These are phyloP conservation scores for Ceratocystis ficicola DNA, from an alignment of 2,329 filamentous ascomycete genomes.

Conservation along the genomic window DNA sequence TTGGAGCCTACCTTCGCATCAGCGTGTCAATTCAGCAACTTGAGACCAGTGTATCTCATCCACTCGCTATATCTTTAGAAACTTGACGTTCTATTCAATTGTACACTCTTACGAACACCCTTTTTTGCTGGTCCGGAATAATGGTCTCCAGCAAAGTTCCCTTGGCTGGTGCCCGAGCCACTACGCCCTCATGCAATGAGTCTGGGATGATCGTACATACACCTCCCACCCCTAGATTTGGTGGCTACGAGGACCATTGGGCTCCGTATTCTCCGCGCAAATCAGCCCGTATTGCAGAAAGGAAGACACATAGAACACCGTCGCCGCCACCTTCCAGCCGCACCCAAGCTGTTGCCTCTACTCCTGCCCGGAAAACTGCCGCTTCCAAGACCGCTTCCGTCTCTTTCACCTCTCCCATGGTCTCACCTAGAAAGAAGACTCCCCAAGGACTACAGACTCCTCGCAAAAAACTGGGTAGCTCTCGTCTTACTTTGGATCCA, in stretches of 20 bases:
- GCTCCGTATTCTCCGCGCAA: slow-evolving; percentile 62
- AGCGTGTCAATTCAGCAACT: background rate
- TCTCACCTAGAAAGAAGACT: slow-evolving; percentile 26
- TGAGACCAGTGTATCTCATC: slow-evolving; percentile 13
- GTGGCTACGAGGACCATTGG: slow-evolving; percentile 51
- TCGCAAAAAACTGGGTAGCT: slow-evolving; percentile 20
- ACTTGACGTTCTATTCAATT: background rate
- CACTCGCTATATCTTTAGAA: slow-evolving; percentile 1
- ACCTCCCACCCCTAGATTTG: slow-evolving; percentile 47
- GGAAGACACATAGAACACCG: slow-evolving; percentile 41
- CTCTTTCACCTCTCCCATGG: slow-evolving; percentile 26
- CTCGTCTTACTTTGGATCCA: slow-evolving; percentile 33
- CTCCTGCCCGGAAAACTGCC: slow-evolving; percentile 15
- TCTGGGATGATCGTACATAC: slow-evolving; percentile 40
- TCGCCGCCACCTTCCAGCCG: slow-evolving; percentile 35
- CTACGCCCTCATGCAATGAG: slow-evolving; percentile 50
- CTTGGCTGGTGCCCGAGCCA: slow-evolving; percentile 28
- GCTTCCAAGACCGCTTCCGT: background rate
- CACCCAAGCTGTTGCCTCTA: slow-evolving; percentile 22
- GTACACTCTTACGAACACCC: too few relatives aligned
- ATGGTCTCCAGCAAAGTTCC: slow-evolving; percentile 28
- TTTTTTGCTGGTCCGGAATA: background rate
- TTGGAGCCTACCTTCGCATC: background rate
- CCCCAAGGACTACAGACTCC: slow-evolving; percentile 33
- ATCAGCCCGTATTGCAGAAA: slow-evolving; percentile 52